Evolutionary conservation across 805 yeast genomes (phyloP).

Genomic region (Barnettozyma pratensis): DNA sequence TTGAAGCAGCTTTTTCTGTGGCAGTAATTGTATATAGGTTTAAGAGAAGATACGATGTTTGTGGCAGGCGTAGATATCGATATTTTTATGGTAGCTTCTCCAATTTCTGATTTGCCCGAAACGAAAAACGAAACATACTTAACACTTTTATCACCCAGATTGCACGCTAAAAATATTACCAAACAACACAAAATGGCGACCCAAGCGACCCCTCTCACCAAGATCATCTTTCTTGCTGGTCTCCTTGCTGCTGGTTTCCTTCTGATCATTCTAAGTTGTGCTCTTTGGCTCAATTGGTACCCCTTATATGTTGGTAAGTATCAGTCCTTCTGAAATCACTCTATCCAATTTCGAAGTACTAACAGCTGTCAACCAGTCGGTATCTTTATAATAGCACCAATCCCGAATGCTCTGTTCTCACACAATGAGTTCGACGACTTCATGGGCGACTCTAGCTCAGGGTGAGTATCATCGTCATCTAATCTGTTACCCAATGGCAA

Average conservation of each 20-base stretch:
- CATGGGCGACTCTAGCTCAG: constrained; percentile 46
- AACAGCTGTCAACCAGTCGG: constrained; percentile 31
- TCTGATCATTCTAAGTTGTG: constrained; percentile 81
- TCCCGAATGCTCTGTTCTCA: constrained; percentile 60
- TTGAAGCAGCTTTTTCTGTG: neutral
- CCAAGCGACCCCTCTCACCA: constrained; percentile 57
- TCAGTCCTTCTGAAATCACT: too few relatives aligned
- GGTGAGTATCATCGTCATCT: constrained; percentile 21
- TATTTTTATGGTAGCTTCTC: neutral
- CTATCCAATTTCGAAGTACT: too few relatives aligned
- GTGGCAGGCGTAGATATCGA: neutral
- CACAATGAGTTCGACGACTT: constrained; percentile 47
- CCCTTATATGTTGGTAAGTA: constrained; percentile 67
- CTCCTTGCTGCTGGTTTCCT: constrained; percentile 88
- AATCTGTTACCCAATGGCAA: too few relatives aligned
- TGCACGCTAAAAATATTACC: neutral
- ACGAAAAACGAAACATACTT: neutral
- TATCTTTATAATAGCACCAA: constrained; percentile 62
- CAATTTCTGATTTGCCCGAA: neutral
- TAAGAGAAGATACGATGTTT: neutral
- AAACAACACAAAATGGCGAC: constrained; percentile 6
- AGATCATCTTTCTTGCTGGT: constrained; percentile 69
- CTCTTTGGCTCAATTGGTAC: constrained; percentile 84
- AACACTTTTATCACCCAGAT: too few relatives aligned
- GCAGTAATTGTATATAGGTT: constrained; percentile 8